Percentiles rank a stretch among this genome's conserved stretches.
These are phyloP conservation scores for Sarcodon sp. DNA, from an alignment of 768 basidiomycete species.

Conservation along the genomic window DNA sequence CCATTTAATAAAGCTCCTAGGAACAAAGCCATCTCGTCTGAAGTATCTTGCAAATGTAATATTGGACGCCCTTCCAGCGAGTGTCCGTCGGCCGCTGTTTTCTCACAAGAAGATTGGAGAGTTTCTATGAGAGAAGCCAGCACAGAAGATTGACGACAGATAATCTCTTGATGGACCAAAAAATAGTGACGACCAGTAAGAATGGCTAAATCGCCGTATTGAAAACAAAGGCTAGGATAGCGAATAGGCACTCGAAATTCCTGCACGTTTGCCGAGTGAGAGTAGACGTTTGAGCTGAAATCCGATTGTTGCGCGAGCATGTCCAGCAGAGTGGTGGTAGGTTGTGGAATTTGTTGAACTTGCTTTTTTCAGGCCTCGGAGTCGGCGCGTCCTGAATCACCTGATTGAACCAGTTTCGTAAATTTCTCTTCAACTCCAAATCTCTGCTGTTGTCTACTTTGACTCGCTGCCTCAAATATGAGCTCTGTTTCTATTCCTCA, in stretches of 20 bases:
- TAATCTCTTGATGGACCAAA: constrained; percentile 33
- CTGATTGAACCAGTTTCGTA: too few relatives aligned
- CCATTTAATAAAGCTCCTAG: constrained; percentile 61
- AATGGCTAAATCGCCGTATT: constrained; percentile 59
- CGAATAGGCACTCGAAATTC: constrained; percentile 13
- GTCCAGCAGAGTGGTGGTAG: too few relatives aligned
- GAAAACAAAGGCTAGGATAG: constrained; percentile 36
- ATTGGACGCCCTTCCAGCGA: constrained; percentile 47
- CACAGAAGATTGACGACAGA: constrained; percentile 26
- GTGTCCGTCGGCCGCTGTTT: constrained; percentile 7
- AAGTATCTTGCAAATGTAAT: constrained; percentile 37
- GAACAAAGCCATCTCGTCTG: constrained; percentile 46
- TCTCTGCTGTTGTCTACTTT: too few relatives aligned
- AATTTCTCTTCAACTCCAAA: too few relatives aligned
- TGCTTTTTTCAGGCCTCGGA: too few relatives aligned
- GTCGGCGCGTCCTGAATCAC: too few relatives aligned
- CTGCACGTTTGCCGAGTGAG: background rate
- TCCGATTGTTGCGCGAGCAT: constrained; percentile 7
- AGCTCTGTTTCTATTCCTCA: constrained; percentile 9
- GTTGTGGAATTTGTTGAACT: too few relatives aligned
- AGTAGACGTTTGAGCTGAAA: constrained; percentile 17
- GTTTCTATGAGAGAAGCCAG: constrained; percentile 17
- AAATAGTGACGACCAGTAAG: constrained; percentile 48
- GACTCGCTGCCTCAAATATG: too few relatives aligned
- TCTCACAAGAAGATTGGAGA: constrained; percentile 1